These are phyloP conservation scores for Nemania sp. DNA, from an alignment of 2,329 filamentous ascomycete species.

Conservation along the genomic window DNA sequence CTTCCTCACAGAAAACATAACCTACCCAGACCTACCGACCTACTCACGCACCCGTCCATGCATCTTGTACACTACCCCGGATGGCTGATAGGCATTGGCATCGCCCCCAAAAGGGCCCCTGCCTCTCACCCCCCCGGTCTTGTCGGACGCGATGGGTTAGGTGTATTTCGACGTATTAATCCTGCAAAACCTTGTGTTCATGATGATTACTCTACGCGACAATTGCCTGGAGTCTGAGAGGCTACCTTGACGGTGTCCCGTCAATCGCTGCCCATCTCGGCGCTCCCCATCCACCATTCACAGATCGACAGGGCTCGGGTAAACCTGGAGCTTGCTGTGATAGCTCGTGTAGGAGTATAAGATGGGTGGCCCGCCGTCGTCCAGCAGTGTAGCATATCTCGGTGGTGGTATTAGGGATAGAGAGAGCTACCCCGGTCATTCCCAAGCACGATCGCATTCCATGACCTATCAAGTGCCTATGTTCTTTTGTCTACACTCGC, in stretches of 20 bases:
- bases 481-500: not conserved
- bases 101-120: conserved; percentile 23
- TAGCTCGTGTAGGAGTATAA: not conserved
- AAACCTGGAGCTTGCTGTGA: conserved; percentile 3
- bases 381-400: not conserved
- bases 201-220: not conserved
- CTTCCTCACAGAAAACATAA: not conserved
- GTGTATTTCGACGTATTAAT: conserved; percentile 16
- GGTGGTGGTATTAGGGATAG: too few relatives aligned
- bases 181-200: not conserved
- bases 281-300: conserved; percentile 8
- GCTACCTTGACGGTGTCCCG: conserved; percentile 3
- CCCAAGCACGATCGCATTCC: conserved; percentile 11
- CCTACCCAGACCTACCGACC: too few relatives aligned
- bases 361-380: conserved; percentile 18
- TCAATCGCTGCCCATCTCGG: not conserved
- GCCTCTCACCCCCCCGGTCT: conserved; percentile 21
- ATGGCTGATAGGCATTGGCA: conserved; percentile 10
- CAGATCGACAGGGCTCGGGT: not conserved
- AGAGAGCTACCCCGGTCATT: conserved; percentile 1
- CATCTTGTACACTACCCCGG: conserved; percentile 21
- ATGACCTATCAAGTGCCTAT: not conserved
- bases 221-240: not conserved
- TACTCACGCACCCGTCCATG: conserved; percentile 5
- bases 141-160: conserved; percentile 29